Percentiles rank a stretch among this genome's conserved stretches.
Conservation (phyloP, 768 basidiomycete genomes). For the Psilocybe azurescens region DNA sequence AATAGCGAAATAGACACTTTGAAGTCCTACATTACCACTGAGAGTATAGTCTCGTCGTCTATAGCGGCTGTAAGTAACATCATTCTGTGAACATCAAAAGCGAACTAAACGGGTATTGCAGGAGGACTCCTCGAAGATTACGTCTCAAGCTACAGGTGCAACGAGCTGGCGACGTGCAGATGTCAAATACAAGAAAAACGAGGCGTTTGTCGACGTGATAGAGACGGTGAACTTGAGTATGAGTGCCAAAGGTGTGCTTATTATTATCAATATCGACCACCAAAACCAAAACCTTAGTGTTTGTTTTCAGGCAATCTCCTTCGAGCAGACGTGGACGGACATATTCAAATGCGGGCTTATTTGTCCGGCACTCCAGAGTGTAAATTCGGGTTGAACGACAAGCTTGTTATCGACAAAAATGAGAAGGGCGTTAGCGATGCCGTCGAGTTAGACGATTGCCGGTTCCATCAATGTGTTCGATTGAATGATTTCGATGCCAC, state of each 20-base stretch:
- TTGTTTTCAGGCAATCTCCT: slow-evolving; percentile 70
- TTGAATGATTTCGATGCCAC: slow-evolving; percentile 93
- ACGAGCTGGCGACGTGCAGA: slow-evolving; percentile 96
- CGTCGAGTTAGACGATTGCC: slow-evolving; percentile 97
- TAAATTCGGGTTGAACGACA: slow-evolving; percentile 98
- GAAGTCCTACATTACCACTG: slow-evolving; percentile 97
- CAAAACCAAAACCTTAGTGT: neutral
- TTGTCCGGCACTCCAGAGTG: slow-evolving; percentile 97
- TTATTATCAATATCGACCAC: neutral
- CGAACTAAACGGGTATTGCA: slow-evolving; percentile 33
- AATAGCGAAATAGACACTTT: slow-evolving; percentile 98
- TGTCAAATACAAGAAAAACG: slow-evolving; percentile 99
- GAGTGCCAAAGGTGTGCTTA: slow-evolving; percentile 87
- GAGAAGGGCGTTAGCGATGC: slow-evolving; percentile 71
- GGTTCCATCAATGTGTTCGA: slow-evolving; percentile 98
- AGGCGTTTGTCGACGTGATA: slow-evolving; percentile 99
- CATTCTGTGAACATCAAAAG: neutral
- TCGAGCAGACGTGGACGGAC: slow-evolving; percentile 97
- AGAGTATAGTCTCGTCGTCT: slow-evolving; percentile 89
- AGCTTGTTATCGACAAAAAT: slow-evolving; percentile 93
- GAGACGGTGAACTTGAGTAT: slow-evolving; percentile 96
- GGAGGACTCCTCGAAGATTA: slow-evolving; percentile 98
- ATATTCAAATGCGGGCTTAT: slow-evolving; percentile 98
- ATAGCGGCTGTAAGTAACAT: slow-evolving; percentile 70
- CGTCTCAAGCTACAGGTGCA: slow-evolving; percentile 94